These are phyloP conservation scores for Fusarium verticillioides DNA, from an alignment of 2,329 filamentous ascomycete genomes.

Conservation along the genomic window DNA sequence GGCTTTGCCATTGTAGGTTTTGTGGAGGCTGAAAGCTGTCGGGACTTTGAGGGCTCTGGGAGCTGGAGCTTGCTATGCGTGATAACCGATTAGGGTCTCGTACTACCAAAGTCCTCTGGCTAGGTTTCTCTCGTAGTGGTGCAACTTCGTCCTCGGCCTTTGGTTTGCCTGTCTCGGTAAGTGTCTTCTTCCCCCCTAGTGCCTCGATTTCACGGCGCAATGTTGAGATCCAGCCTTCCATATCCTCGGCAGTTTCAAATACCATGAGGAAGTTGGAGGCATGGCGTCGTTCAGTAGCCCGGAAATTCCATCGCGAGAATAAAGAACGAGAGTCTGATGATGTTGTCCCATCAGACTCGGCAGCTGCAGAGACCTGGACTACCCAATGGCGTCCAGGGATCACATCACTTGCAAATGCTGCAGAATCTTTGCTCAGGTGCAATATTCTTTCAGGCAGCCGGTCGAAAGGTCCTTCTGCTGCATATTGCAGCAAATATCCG, in stretches of 20 bases:
- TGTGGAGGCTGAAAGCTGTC: conserved; percentile 26
- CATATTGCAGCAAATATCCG: conserved; percentile 80
- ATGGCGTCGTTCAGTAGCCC: conserved; percentile 62
- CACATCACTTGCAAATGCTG: conserved; percentile 82
- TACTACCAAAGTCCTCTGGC: conserved; percentile 60
- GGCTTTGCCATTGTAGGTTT: conserved; percentile 26
- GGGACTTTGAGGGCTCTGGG: conserved; percentile 22
- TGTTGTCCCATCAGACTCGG: conserved; percentile 66
- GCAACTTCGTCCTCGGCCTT: conserved; percentile 54
- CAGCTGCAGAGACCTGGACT: conserved; percentile 75
- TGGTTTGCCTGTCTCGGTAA: conserved; percentile 68
- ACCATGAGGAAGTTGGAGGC: conserved; percentile 76
- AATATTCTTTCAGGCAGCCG: conserved; percentile 79
- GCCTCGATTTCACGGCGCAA: conserved; percentile 77
- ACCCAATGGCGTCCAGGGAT: conserved; percentile 86
- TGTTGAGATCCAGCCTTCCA: conserved; percentile 79
- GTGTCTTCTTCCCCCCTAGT: conserved; percentile 72
- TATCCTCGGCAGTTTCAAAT: conserved; percentile 76
- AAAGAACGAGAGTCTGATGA: conserved; percentile 68
- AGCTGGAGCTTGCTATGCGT: conserved; percentile 37
- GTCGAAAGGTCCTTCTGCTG: conserved; percentile 75
- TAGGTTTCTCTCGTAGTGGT: conserved; percentile 53
- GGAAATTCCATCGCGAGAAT: conserved; percentile 72
- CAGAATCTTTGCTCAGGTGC: conserved; percentile 77
- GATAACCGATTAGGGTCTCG: conserved; percentile 61